phyloP scores from a whole-genome alignment of 1,139 yeast genomes.

The Debaryomyces nepalensis region DNA sequence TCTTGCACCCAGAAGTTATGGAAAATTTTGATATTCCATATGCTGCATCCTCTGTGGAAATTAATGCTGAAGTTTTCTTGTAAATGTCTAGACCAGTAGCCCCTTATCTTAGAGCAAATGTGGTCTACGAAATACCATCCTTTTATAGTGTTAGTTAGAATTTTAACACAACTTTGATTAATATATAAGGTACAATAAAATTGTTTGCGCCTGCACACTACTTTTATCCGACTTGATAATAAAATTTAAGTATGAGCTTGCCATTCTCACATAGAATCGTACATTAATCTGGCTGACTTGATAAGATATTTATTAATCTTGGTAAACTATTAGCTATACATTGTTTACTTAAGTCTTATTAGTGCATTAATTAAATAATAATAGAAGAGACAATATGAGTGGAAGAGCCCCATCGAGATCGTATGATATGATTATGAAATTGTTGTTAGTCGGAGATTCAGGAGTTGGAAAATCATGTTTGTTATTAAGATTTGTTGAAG shows the following conservation, averaged over 20 bases:
- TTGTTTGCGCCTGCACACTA: constrained; percentile 7
- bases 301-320: constrained; percentile 1
- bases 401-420: constrained; percentile 74
- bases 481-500: constrained; percentile 92
- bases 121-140: constrained; percentile 2
- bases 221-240: constrained; percentile 7
- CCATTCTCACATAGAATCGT: constrained; percentile 3
- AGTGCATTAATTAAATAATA: neutral
- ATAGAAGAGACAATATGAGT: constrained; percentile 39
- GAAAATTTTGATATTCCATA: constrained; percentile 86
- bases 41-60: constrained; percentile 89
- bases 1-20: constrained; percentile 93
- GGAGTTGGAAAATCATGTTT: constrained; percentile 98
- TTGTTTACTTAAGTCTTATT: neutral
- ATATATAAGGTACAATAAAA: neutral
- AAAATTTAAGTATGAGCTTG: constrained; percentile 8
- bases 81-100: constrained; percentile 17
- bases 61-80: constrained; percentile 81
- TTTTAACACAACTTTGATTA: constrained; percentile 1
- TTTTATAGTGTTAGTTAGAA: constrained; percentile 1
- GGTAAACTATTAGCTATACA: constrained; percentile 1
- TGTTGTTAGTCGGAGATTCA: constrained; percentile 93
- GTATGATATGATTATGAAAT: constrained; percentile 92
- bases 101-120: neutral
- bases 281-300: neutral